Conservation (phyloP, 176 grass and related monocot genomes). For the Oryza coarctata region DNA sequence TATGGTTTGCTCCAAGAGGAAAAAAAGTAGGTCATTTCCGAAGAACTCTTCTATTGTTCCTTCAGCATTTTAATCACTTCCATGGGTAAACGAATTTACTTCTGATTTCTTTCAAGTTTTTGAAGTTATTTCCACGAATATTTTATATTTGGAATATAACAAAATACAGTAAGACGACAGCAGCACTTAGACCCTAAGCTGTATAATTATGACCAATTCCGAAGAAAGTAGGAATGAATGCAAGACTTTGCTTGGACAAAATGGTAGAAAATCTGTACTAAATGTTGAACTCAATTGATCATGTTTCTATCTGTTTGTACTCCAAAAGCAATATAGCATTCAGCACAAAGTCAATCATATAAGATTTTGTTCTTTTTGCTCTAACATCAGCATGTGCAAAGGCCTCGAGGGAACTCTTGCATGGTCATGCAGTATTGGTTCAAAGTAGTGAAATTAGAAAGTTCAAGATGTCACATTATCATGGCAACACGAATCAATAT, state of each 20-base stretch:
- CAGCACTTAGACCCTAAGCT: not conserved
- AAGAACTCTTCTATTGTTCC: not conserved
- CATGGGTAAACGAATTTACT: not conserved
- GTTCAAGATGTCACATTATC: not conserved
- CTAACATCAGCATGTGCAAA: not conserved
- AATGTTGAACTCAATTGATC: not conserved
- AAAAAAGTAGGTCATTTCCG: constrained; percentile 47
- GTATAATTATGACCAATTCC: not conserved
- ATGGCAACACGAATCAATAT: not conserved
- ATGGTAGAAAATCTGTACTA: not conserved
- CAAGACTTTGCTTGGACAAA: not conserved
- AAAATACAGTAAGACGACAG: not conserved
- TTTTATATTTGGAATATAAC: not conserved
- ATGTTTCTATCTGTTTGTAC: not conserved
- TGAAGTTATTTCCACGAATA: not conserved
- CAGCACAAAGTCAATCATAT: not conserved
- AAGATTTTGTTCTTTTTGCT: not conserved
- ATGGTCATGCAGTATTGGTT: not conserved
- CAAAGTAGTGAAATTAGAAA: not conserved
- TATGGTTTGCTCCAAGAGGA: constrained; percentile 59
- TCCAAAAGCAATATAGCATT: not conserved
- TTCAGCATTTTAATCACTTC: not conserved
- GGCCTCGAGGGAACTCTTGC: not conserved
- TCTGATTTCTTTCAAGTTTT: not conserved
- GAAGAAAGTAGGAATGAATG: not conserved